These are phyloP conservation scores for Globisporangium sylvaticum DNA, from an alignment of 352 stramenopile species.

Conservation along the genomic window DNA sequence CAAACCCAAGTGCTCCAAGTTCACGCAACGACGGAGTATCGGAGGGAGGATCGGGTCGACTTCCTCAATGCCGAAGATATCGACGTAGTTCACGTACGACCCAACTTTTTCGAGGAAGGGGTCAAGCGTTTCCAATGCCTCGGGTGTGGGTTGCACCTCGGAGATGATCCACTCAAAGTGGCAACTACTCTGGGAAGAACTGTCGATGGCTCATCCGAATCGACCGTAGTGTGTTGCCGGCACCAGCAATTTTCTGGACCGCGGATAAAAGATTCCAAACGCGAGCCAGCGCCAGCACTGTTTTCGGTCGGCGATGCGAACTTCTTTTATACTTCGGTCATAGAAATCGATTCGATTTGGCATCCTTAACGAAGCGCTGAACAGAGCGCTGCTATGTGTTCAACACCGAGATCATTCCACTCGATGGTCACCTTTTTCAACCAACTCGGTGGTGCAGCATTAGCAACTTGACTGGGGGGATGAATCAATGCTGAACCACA, in stretches of 20 bases:
- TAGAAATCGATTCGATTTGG: not conserved
- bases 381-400: not conserved
- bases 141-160: too few species aligned
- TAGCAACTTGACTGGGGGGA: too few species aligned
- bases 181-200: too few species aligned
- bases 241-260: not conserved
- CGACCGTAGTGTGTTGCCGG: not conserved
- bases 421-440: not conserved
- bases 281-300: not conserved
- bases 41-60: not conserved
- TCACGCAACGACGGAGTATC: not conserved
- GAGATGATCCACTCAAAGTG: too few species aligned
- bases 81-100: too few species aligned
- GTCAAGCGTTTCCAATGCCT: too few species aligned
- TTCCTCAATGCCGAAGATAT: not conserved
- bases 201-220: not conserved
- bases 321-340: not conserved
- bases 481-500: too few species aligned
- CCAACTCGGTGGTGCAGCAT: not conserved
- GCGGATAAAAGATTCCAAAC: slow-evolving; percentile 13
- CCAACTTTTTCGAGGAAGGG: too few species aligned
- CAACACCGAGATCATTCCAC: not conserved
- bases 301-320: not conserved
- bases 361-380: not conserved
- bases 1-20: not conserved